Conservation (phyloP, 805 yeast genomes). For the Zygotorulaspora danielsina region DNA sequence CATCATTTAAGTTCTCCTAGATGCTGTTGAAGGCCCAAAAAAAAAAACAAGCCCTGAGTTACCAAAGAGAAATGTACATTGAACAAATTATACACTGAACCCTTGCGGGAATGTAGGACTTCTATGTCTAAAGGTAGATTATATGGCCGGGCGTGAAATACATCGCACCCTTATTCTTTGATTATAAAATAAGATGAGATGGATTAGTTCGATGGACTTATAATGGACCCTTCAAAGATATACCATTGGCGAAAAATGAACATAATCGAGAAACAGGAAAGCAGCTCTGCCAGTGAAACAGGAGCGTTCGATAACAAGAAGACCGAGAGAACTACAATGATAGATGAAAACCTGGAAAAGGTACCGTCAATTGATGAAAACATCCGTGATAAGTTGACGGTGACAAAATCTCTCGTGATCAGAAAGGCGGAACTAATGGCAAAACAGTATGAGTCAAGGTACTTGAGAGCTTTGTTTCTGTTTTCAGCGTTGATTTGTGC, state of each 20-base stretch:
- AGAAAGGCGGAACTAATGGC: constrained; percentile 46
- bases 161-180: too few relatives aligned
- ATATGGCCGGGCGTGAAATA: too few relatives aligned
- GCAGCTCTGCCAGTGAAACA: neutral
- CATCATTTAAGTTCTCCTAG: too few relatives aligned
- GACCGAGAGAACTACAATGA: neutral
- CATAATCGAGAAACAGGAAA: neutral
- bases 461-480: constrained; percentile 35
- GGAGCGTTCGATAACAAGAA: neutral
- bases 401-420: constrained; percentile 41
- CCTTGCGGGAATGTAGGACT: too few relatives aligned
- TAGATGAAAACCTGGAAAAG: constrained; percentile 5
- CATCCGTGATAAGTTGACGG: constrained; percentile 16
- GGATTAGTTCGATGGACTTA: too few relatives aligned
- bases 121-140: too few relatives aligned
- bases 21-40: too few relatives aligned
- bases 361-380: constrained; percentile 1
- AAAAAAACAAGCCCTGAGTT: too few relatives aligned
- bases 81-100: too few relatives aligned
- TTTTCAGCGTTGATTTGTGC: constrained; percentile 44
- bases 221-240: too few relatives aligned
- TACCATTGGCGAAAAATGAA: neutral
- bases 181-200: too few relatives aligned
- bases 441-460: constrained; percentile 39
- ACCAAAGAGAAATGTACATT: too few relatives aligned